Percentiles rank a stretch among this genome's conserved stretches.
Conservation (phyloP, 2,329 filamentous ascomycete species). For the Zymoseptoria brevis region DNA sequence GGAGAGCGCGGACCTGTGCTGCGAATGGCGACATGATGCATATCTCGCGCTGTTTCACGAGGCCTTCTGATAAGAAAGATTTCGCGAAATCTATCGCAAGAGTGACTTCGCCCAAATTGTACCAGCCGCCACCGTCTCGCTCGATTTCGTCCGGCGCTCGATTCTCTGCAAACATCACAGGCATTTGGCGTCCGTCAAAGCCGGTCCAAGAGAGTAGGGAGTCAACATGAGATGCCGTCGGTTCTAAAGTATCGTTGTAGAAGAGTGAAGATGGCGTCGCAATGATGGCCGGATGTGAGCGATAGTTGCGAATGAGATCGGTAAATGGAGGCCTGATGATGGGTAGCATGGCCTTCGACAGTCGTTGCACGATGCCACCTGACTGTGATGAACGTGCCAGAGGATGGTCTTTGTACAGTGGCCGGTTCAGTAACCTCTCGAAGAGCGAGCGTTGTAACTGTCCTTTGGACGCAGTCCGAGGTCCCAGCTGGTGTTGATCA, state of each 20-base stretch:
- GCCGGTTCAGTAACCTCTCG: constrained; percentile 17
- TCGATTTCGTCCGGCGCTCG: constrained; percentile 19
- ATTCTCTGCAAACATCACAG: constrained; percentile 18
- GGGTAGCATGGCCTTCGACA: constrained; percentile 21
- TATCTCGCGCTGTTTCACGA: constrained; percentile 15
- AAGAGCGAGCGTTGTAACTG: constrained; percentile 18
- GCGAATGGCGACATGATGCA: constrained; percentile 25
- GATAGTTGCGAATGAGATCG: constrained; percentile 23
- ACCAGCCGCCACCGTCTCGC: constrained; percentile 24
- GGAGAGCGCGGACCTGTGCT: constrained; percentile 20
- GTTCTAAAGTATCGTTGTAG: constrained; percentile 23
- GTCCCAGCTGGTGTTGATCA: constrained; percentile 23
- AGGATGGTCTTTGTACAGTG: constrained; percentile 20
- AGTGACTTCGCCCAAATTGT: constrained; percentile 18
- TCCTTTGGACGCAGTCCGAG: constrained; percentile 20
- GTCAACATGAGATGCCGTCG: constrained; percentile 10
- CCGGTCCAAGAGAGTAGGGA: constrained; percentile 16
- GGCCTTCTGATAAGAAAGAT: constrained; percentile 14
- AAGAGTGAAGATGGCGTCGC: constrained; percentile 21
- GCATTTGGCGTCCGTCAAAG: constrained; percentile 16
- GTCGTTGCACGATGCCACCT: constrained; percentile 15
- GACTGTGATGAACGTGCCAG: constrained; percentile 17
- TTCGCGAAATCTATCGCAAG: constrained; percentile 13
- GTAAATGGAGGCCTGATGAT: constrained; percentile 20
- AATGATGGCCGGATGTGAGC: constrained; percentile 22